phyloP scores from a whole-genome alignment of 805 yeast genomes.

The Sugiyamaella marilandica region DNA sequence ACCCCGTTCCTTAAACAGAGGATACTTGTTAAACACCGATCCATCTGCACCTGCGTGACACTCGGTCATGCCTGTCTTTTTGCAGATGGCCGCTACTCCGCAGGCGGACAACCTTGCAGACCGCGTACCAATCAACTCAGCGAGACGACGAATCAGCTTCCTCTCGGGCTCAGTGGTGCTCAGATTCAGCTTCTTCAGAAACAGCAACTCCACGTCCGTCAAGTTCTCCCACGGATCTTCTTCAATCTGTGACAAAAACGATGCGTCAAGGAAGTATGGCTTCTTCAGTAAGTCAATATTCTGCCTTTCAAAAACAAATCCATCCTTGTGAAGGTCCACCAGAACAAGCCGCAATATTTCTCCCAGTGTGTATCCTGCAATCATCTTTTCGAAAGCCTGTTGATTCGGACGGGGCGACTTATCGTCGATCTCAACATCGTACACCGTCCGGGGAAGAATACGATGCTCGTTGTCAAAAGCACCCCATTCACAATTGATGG shows the following conservation, averaged over 20 bases:
- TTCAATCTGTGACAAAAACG: slow-evolving; percentile 81
- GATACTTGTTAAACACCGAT: slow-evolving; percentile 90
- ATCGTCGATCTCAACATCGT: slow-evolving; percentile 72
- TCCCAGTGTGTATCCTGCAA: slow-evolving; percentile 94
- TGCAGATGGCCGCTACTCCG: slow-evolving; percentile 91
- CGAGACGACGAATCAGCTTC: slow-evolving; percentile 71
- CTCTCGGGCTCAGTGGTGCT: slow-evolving; percentile 73
- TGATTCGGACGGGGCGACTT: slow-evolving; percentile 95
- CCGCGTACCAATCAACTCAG: slow-evolving; percentile 86
- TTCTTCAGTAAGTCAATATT: slow-evolving; percentile 56
- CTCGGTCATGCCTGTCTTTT: slow-evolving; percentile 66
- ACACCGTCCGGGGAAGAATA: slow-evolving; percentile 84
- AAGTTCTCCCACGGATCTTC: slow-evolving; percentile 85
- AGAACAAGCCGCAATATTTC: slow-evolving; percentile 80
- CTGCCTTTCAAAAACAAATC: slow-evolving; percentile 65
- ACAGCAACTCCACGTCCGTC: slow-evolving; percentile 64
- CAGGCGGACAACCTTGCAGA: slow-evolving; percentile 89
- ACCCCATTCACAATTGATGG: slow-evolving; percentile 97
- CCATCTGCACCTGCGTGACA: slow-evolving; percentile 96
- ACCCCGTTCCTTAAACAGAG: slow-evolving; percentile 84
- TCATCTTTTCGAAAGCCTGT: slow-evolving; percentile 95
- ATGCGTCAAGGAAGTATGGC: slow-evolving; percentile 79
- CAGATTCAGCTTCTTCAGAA: slow-evolving; percentile 54
- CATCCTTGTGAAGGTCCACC: slow-evolving; percentile 62
- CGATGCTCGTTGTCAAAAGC: slow-evolving; percentile 89